Evolutionary conservation across 163 green algal genomes (phyloP).

Genomic region (Scenedesmus sp.): DNA sequence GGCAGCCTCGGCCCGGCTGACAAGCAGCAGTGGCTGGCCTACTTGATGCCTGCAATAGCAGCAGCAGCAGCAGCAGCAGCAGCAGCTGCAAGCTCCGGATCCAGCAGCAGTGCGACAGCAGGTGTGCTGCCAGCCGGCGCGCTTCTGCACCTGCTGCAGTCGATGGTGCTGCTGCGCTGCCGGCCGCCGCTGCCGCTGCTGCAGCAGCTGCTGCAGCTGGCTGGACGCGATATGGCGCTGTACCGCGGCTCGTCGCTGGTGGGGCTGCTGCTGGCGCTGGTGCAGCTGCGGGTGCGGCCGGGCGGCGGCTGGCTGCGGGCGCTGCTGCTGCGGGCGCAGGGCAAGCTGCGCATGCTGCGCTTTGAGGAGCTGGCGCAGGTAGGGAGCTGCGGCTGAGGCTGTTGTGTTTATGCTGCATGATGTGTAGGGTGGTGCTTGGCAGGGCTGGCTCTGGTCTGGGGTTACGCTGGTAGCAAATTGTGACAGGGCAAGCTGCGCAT

Average conservation of each 20-base stretch:
- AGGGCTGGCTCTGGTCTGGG: not conserved
- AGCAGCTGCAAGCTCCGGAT: not conserved
- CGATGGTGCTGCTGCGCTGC: constrained; percentile 29
- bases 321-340: constrained; percentile 19
- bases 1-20: not conserved
- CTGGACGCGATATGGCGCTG: not conserved
- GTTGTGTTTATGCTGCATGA: not conserved
- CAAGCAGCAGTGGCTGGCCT: not conserved
- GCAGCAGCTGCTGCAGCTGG: not conserved
- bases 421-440: not conserved
- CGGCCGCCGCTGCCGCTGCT: constrained; percentile 30
- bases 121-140: not conserved
- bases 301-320: constrained; percentile 21
- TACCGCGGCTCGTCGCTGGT: constrained; percentile 22
- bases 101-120: constrained; percentile 25
- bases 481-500: constrained; percentile 37
- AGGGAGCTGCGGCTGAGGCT: not conserved
- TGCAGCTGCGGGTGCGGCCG: constrained; percentile 31
- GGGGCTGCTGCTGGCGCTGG: constrained; percentile 27
- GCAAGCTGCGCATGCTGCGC: constrained; percentile 40
- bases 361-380: constrained; percentile 37
- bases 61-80: constrained; percentile 2
- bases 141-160: constrained; percentile 27
- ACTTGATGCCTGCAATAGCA: not conserved
- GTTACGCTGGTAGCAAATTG: too few species aligned